Base-by-base conservation (phyloP, 176 grass and related monocot genomes). In the Musa schizocarpa region DNA sequence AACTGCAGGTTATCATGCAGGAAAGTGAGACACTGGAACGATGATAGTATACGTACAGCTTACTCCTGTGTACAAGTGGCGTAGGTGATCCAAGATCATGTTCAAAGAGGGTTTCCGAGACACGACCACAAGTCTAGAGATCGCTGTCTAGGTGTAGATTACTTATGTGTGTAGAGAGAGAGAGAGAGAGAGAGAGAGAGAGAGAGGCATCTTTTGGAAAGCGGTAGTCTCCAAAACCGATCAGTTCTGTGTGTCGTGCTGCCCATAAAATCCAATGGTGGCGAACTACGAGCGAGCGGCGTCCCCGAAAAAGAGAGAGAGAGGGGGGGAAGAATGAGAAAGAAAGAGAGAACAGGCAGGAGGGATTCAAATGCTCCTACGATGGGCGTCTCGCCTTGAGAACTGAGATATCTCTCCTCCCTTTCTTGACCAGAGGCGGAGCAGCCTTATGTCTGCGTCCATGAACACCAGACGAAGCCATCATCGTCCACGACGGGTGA, bases 51-150 rank as follows among this genome's bases (percentile, higher is more conserved):
- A 67, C 9, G 43, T 50, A 74, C 56, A 25, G 24, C 73, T 29
- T 63, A 19, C 17, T 63, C 13, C n/a, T 17, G 25, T 34, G 64
- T 29, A 16, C 25, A 43, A 5, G 24, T 68, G 26, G 25, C 63
- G 65, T 68, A 68, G 65, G 11, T 68, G 57, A 43, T 43, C 34
- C 34, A 43, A 0, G 3, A 5, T 5, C 34, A 43, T 6, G 34
- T 43, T 87, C 84, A 82, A 92, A 89, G 92, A 92, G 92, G 78
- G 76, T 82, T 79, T 80, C 85, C 89, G 83, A 90, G 87, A 96
- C 75, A 51, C 69, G 82, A 92, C 86, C 83, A 87, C 85, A 89
- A 68, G 21, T 87, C 87, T 92, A 90, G 89, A 90, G 87, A 92
- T 92, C 84, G 85, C 72, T 74, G 85, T 92, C 79, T 80, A 80